These are phyloP conservation scores for Sarcodon aspratus DNA, from an alignment of 768 basidiomycete species.

Conservation along the genomic window DNA sequence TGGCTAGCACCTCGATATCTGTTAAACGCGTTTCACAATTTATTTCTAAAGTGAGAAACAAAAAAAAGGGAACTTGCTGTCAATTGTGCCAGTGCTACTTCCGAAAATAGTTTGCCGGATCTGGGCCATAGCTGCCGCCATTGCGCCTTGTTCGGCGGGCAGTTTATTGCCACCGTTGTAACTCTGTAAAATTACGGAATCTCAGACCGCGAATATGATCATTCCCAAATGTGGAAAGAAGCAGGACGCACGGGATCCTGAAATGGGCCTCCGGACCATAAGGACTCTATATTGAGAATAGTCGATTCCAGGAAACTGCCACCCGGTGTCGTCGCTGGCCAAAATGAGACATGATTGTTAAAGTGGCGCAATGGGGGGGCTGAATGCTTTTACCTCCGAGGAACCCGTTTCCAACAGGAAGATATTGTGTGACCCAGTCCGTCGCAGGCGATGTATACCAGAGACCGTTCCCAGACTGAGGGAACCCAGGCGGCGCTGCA, in stretches of 20 bases:
- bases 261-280: slow-evolving; percentile 71
- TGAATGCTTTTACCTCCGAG: slow-evolving; percentile 35
- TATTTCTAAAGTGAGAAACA: neutral
- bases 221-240: neutral
- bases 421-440: slow-evolving; percentile 46
- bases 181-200: slow-evolving; percentile 20
- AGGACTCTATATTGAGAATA: slow-evolving; percentile 64
- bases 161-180: slow-evolving; percentile 67
- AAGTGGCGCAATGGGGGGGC: neutral
- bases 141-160: slow-evolving; percentile 27
- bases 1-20: slow-evolving; percentile 46
- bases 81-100: slow-evolving; percentile 46
- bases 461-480: slow-evolving; percentile 60
- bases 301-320: slow-evolving; percentile 47
- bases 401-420: slow-evolving; percentile 69
- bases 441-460: slow-evolving; percentile 50
- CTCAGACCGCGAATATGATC: neutral
- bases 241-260: slow-evolving; percentile 39
- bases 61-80: slow-evolving; percentile 25
- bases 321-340: slow-evolving; percentile 52
- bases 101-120: slow-evolving; percentile 48
- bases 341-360: neutral
- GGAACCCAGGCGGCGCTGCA: slow-evolving; percentile 37
- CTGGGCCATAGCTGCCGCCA: slow-evolving; percentile 36
- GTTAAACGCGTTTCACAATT: neutral